Percentiles rank a stretch among this genome's conserved stretches.
Evolutionary conservation across 2,329 filamentous ascomycete genomes (phyloP).

Genomic region (Calycina marina): DNA sequence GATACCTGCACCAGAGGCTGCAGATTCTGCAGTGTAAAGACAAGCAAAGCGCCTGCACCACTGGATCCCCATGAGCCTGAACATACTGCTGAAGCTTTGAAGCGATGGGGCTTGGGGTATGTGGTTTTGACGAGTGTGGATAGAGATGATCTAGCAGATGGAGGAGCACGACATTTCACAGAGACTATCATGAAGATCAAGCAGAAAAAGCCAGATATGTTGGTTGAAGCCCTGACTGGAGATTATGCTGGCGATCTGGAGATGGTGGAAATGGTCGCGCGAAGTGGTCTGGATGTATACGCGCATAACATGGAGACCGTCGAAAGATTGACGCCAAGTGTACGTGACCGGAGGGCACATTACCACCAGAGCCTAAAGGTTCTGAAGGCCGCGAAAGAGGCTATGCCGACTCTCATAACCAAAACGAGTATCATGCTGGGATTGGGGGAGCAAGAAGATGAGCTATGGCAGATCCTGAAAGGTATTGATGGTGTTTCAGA

Average conservation of each 20-base stretch:
- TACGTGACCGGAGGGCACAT: conserved; percentile 77
- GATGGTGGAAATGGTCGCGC: conserved; percentile 72
- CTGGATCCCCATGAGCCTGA: conserved; percentile 94
- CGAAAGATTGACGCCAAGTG: conserved; percentile 76
- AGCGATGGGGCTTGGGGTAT: conserved; percentile 87
- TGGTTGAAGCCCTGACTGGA: conserved; percentile 75
- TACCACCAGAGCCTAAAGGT: conserved; percentile 78
- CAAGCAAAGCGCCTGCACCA: conserved; percentile 56
- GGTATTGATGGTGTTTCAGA: conserved; percentile 29
- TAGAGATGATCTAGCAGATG: conserved; percentile 80
- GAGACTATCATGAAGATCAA: conserved; percentile 94
- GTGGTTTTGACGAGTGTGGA: conserved; percentile 91
- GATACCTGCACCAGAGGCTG: conserved; percentile 95
- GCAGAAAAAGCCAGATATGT: conserved; percentile 58
- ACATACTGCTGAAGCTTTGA: conserved; percentile 85
- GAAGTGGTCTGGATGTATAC: conserved; percentile 85
- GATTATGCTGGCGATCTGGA: conserved; percentile 78
- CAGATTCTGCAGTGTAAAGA: conserved; percentile 96
- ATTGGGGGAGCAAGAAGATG: conserved; percentile 77
- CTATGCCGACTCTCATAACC: conserved; percentile 68
- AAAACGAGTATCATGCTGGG: conserved; percentile 98
- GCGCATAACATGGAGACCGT: conserved; percentile 96
- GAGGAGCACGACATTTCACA: conserved; percentile 78
- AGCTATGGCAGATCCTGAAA: conserved; percentile 65
- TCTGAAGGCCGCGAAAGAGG: conserved; percentile 66